These are phyloP conservation scores for Sporothrix schenckii DNA, from an alignment of 2,329 filamentous ascomycete species.

Conservation along the genomic window DNA sequence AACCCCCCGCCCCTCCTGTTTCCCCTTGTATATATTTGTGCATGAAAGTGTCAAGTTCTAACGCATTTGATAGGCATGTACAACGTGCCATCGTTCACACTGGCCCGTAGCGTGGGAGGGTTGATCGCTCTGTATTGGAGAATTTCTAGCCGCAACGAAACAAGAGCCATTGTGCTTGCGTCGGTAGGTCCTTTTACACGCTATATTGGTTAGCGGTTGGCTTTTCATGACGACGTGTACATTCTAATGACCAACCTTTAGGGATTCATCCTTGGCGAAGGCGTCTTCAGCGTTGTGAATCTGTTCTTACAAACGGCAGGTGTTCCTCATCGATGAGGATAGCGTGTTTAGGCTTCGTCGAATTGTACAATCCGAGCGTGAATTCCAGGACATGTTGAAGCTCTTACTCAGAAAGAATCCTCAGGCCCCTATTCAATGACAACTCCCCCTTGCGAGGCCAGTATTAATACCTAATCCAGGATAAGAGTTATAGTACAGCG, in stretches of 20 bases:
- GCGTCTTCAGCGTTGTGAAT: slow-evolving; percentile 89
- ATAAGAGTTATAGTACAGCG: background rate
- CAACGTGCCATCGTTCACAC: slow-evolving; percentile 92
- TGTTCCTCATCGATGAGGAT: slow-evolving; percentile 34
- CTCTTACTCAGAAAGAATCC: background rate
- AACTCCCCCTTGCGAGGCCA: no score
- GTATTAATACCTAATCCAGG: no score
- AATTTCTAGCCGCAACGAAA: slow-evolving; percentile 59
- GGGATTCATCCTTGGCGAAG: slow-evolving; percentile 91
- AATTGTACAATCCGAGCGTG: background rate
- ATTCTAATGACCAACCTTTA: slow-evolving; percentile 39
- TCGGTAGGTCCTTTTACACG: slow-evolving; percentile 51
- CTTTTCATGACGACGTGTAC: background rate
- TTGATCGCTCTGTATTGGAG: slow-evolving; percentile 76
- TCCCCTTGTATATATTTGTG: no score
- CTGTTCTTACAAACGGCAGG: slow-evolving; percentile 73
- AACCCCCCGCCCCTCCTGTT: no score
- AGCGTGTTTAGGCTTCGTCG: background rate
- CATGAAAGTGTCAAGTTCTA: background rate
- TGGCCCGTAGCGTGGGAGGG: slow-evolving; percentile 84
- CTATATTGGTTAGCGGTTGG: background rate
- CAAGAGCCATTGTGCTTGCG: slow-evolving; percentile 85
- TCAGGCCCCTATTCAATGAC: no score
- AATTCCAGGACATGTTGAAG: background rate
- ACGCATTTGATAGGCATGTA: slow-evolving; percentile 72